These are phyloP conservation scores for Cordia subcordata DNA, from an alignment of 257 asterid species.

Conservation along the genomic window DNA sequence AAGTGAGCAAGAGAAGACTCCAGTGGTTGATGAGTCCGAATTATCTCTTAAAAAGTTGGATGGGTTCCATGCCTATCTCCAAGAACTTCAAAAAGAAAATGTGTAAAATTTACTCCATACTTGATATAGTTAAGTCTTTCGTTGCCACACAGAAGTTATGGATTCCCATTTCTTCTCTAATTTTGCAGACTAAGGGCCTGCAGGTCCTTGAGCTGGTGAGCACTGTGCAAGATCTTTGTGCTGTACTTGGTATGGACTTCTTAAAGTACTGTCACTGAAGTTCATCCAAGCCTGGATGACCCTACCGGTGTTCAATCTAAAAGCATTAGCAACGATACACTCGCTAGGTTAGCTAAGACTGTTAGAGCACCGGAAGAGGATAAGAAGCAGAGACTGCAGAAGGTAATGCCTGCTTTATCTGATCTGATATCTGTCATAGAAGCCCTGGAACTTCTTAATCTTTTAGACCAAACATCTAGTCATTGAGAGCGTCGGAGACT, in stretches of 20 bases:
- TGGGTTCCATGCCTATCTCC: constrained; percentile 74
- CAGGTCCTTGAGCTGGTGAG: constrained; percentile 94
- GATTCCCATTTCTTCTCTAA: constrained; percentile 19
- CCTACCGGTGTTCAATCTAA: constrained; percentile 73
- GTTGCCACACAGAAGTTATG: constrained; percentile 3
- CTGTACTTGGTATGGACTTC: constrained; percentile 91
- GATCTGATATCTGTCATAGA: no score
- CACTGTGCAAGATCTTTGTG: constrained; percentile 93
- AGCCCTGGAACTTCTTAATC: neutral
- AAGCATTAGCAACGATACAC: constrained; percentile 88
- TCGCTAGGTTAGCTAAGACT: constrained; percentile 77
- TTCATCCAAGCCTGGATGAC: constrained; percentile 87
- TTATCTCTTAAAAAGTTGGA: constrained; percentile 76
- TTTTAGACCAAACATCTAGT: neutral
- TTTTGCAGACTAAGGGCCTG: constrained; percentile 80
- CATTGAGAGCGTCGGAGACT: neutral
- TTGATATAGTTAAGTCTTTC: constrained; percentile 8
- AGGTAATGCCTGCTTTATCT: constrained; percentile 34
- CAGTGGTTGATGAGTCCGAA: constrained; percentile 74
- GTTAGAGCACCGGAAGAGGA: constrained; percentile 72
- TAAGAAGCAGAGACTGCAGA: constrained; percentile 69
- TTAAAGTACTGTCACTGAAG: constrained; percentile 71
- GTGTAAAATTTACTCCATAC: constrained; percentile 28
- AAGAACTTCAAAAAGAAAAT: constrained; percentile 94
- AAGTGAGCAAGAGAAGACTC: constrained; percentile 52